A percentile compares a stretch with the other conserved stretches of the same genome.
phyloP scores from a whole-genome alignment of 2,329 filamentous ascomycete species.

The Hortaea sp. region DNA sequence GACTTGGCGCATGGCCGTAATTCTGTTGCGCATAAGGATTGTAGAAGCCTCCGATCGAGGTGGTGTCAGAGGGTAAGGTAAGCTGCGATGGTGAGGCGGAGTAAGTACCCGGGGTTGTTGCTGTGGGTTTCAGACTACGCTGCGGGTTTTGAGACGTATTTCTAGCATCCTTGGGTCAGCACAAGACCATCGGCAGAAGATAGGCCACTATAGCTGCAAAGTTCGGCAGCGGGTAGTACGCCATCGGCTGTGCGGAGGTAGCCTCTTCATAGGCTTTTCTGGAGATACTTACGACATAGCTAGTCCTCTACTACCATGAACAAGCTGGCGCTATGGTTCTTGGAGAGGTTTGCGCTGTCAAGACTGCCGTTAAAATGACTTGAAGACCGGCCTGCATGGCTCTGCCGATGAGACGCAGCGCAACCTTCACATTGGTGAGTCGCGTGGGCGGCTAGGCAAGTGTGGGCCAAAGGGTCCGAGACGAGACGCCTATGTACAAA shows the following conservation, averaged over 20 bases:
- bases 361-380: not conserved
- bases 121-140: slow-evolving; percentile 34
- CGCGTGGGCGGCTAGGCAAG: slow-evolving; percentile 3
- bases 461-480: not conserved
- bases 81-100: slow-evolving; percentile 29
- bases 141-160: slow-evolving; percentile 34
- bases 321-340: not conserved
- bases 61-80: slow-evolving; percentile 21
- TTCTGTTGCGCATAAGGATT: slow-evolving; percentile 19
- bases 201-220: not conserved
- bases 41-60: slow-evolving; percentile 10
- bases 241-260: not conserved
- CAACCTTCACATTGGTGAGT: slow-evolving; percentile 15
- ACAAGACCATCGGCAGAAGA: not conserved
- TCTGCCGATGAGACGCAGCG: slow-evolving; percentile 8
- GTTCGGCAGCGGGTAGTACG: not conserved
- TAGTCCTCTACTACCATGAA: not conserved
- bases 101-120: slow-evolving; percentile 21
- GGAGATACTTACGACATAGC: slow-evolving; percentile 21
- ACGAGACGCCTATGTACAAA: not conserved
- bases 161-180: slow-evolving; percentile 8
- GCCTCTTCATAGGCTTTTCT: not conserved
- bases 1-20: slow-evolving; percentile 17
- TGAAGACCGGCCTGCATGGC: slow-evolving; percentile 16
- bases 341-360: not conserved